Evolutionary conservation across 2,329 filamentous ascomycete species (phyloP), one percentile per base, ranked within the genome.

Genomic region (Talaromyces albobiverticillius): DNA sequence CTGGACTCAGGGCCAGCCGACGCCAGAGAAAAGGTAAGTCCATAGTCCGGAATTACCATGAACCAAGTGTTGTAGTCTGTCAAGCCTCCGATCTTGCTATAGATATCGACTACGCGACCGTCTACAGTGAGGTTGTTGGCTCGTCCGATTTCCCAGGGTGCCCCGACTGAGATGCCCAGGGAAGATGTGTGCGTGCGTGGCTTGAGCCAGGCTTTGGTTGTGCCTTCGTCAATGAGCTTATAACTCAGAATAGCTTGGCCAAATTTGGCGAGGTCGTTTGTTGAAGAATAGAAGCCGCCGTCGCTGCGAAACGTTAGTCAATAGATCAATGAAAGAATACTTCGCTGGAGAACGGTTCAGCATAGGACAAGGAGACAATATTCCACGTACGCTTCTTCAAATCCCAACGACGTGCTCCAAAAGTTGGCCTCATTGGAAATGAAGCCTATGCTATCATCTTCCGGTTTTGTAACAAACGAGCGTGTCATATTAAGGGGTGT

Each of bases 131-230:
- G 36, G 25, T 38, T 25, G 16, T 36, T 34, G 32, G 32, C 20
- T 3, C 46, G 32, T 4, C 32, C 31, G 10, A 77, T 69, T 13
- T 76, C 76, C 76, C 76, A 79, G 0, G 76, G 77, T 20, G 71
- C 70, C 4, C 75, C 72, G 1, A 77, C 64, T 1, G 69, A 67
- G 10, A 71, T 67, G 32, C 62, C 57, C 0, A 72, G 59, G 31
- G 74, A 72, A 3, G 75, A 67, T 0, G 71, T 73, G 16, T 72
- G 64, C 3, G 67, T 60, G 0, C 62, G 60, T 0, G 76, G 76
- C 46, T 75, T 76, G 16, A 79, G 62, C 76, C 76, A 79, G 26
- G 73, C 66, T n/a, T 71, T 67, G 0, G 76, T 78, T n/a, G 66
- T 58, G 2, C 62, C 57, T 0, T 66, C 60, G 0, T 67, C 54